Evolutionary conservation across 495 filamentous ascomycete genomes (phyloP), one percentile per base, ranked within the genome.

Genomic region (Podospora appendiculata): DNA sequence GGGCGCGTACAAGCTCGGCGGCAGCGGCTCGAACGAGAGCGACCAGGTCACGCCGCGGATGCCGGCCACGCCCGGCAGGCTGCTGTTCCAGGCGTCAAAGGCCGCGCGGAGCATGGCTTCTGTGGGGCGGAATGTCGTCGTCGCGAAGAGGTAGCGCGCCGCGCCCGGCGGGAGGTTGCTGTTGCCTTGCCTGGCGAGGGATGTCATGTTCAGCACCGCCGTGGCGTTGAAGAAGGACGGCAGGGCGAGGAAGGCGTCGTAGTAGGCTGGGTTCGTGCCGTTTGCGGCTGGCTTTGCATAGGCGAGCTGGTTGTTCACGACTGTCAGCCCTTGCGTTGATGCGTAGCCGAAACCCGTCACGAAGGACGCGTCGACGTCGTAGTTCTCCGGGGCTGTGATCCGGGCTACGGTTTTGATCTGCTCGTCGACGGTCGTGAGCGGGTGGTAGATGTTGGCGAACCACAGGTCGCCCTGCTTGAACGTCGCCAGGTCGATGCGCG

Each of bases 381-480:
- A 38, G 36, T 38, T 13, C 10, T 10, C 13, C 3, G 36, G 36
- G 10, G 3, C 3, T 10, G 9, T 38, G 36, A 38, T 38, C 3
- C 13, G 9, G 3, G 13, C 36, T 1, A 38, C 9, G 9, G 9
- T 13, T 3, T 10, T 13, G 13, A 38, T 38, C 7, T 38, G 36
- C 3, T 38, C 36, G 13, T 38, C 36, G 36, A 13, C 36, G 1
- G 10, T 38, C 9, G 36, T 11, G 10, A 38, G 36, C 36, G 13
- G 36, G 36, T 10, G 9, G 13, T 11, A 11, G 36, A 38, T 13
- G 8, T 38, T 38, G 7, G 10, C 13, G 13, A 13, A 10, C 19
- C 71, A 68, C 12, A 59, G 2, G 9, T 38, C 10, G 13, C 36
- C 36, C 7, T 10, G 9, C 36, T 65, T 59, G 50, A 67, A 71